Evolutionary conservation across 2,329 filamentous ascomycete species (phyloP).

Genomic region (Paraconiothyrium brasiliense): DNA sequence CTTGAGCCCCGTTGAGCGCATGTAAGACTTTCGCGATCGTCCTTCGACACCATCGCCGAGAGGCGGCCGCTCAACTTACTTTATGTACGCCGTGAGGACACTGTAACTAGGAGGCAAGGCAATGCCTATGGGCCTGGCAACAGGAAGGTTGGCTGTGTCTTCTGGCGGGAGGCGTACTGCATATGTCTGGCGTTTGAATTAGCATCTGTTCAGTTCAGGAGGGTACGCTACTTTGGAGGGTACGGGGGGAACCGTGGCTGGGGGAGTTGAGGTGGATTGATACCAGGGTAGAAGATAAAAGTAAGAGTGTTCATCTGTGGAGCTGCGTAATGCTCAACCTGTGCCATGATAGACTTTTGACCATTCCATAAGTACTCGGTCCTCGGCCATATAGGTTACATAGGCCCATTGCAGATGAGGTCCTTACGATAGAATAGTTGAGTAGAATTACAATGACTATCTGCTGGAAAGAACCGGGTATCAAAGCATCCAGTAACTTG

Average conservation of each 20-base stretch:
- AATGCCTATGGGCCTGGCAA: too few relatives aligned
- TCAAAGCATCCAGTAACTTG: not conserved
- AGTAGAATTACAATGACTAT: not conserved
- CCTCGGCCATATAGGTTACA: too few relatives aligned
- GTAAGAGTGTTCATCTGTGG: not conserved
- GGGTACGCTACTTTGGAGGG: not conserved
- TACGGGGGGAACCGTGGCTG: not conserved
- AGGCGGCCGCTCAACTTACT: too few relatives aligned
- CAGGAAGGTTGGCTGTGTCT: not conserved
- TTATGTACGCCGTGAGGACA: too few relatives aligned
- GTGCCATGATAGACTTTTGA: too few relatives aligned
- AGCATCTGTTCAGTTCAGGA: not conserved
- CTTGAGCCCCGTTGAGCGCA: slow-evolving; percentile 74
- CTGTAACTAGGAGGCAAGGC: too few relatives aligned
- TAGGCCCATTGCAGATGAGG: too few relatives aligned
- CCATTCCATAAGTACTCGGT: too few relatives aligned
- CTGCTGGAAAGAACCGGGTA: not conserved
- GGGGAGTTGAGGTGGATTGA: not conserved
- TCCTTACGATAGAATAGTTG: not conserved
- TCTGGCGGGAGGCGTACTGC: not conserved
- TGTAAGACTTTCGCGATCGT: not conserved
- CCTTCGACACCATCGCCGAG: not conserved
- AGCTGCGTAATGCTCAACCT: too few relatives aligned
- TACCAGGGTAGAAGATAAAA: not conserved
- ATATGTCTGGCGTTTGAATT: not conserved